These are phyloP conservation scores for Phytophthora sansomeana DNA, from an alignment of 352 stramenopile species.

Conservation along the genomic window DNA sequence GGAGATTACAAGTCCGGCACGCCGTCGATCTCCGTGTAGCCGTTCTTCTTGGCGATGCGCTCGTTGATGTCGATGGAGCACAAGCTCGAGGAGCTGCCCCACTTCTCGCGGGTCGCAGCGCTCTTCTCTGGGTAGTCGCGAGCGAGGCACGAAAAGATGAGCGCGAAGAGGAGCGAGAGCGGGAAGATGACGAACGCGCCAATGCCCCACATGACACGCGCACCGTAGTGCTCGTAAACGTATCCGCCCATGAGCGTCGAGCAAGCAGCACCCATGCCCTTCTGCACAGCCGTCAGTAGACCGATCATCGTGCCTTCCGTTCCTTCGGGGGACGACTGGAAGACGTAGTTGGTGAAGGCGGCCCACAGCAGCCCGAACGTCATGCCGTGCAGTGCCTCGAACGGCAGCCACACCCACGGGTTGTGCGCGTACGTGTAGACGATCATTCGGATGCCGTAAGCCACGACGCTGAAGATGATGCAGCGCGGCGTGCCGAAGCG, in stretches of 20 bases:
- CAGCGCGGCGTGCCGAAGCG: constrained; percentile 56
- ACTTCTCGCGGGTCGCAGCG: constrained; percentile 34
- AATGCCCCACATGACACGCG: constrained; percentile 68
- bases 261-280: constrained; percentile 65
- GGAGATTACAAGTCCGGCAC: constrained; percentile 22
- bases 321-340: constrained; percentile 61
- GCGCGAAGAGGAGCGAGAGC: constrained; percentile 48
- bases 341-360: constrained; percentile 83
- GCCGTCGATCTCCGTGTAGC: constrained; percentile 35
- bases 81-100: constrained; percentile 38
- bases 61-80: constrained; percentile 46
- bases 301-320: constrained; percentile 83
- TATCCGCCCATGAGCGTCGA: constrained; percentile 75
- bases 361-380: constrained; percentile 80
- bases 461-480: constrained; percentile 61
- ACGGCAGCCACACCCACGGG: constrained; percentile 67
- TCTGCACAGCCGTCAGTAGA: constrained; percentile 68
- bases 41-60: constrained; percentile 33
- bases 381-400: constrained; percentile 73
- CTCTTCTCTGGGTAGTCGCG: constrained; percentile 46
- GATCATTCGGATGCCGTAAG: constrained; percentile 66
- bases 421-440: constrained; percentile 73
- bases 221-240: constrained; percentile 72
- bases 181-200: constrained; percentile 59
- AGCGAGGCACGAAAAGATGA: constrained; percentile 57